Conservation (phyloP, 345 rosid species). For the Salix suchowensis region DNA sequence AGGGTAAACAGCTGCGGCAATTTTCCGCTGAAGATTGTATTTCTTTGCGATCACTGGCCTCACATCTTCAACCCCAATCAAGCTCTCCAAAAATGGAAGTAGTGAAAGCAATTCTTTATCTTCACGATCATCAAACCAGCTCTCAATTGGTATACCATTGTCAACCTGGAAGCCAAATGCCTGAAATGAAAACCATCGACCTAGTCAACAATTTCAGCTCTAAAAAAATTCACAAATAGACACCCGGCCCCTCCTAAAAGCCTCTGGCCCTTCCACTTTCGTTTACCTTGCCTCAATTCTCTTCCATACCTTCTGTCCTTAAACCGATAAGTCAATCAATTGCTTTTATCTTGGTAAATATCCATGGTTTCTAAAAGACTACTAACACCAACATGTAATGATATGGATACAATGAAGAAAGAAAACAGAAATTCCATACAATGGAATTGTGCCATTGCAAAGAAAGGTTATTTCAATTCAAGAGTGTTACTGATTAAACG, state of each 20-base stretch:
- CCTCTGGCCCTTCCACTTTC: background rate
- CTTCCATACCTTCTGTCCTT: background rate
- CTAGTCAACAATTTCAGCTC: background rate
- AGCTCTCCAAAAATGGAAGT: slow-evolving; percentile 86
- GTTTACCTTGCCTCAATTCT: background rate
- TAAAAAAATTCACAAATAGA: background rate
- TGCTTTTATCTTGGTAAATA: background rate
- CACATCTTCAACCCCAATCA: slow-evolving; percentile 85
- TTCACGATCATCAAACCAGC: slow-evolving; percentile 87
- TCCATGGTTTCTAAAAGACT: background rate
- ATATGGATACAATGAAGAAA: too few species aligned
- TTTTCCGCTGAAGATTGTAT: slow-evolving; percentile 68
- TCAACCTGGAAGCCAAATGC: slow-evolving; percentile 99
- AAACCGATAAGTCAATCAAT: background rate
- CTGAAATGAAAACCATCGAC: slow-evolving; percentile 30
- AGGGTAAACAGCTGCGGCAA: slow-evolving; percentile 74
- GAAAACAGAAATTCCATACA: background rate
- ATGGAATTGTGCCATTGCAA: too few species aligned
- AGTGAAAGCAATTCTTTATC: slow-evolving; percentile 79
- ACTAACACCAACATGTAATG: background rate
- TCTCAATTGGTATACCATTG: slow-evolving; percentile 94
- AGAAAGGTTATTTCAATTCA: background rate
- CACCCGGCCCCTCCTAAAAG: background rate
- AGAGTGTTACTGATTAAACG: background rate
- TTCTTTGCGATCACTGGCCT: slow-evolving; percentile 78